A percentile compares a stretch with the other conserved stretches of the same genome.
phyloP scores from a whole-genome alignment of 208 protist genomes.

The Leishmania turanica region DNA sequence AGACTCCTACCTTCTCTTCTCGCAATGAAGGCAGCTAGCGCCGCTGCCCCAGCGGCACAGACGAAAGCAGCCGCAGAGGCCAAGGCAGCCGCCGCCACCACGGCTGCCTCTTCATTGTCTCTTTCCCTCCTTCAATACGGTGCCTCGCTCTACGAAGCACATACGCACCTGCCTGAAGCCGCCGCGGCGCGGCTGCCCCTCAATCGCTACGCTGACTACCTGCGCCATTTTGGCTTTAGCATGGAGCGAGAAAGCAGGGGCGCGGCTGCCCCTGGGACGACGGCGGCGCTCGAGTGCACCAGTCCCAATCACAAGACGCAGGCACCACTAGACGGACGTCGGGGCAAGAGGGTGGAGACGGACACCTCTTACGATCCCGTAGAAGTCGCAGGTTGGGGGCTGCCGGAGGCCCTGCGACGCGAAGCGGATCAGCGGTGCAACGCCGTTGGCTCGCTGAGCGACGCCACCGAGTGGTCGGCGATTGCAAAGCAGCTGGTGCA shows the following conservation, averaged over 20 bases:
- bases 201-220: constrained; percentile 75
- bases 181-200: constrained; percentile 39
- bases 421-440: constrained; percentile 47
- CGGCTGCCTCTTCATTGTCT: not conserved
- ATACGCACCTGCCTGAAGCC: constrained; percentile 12
- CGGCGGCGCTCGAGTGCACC: not conserved
- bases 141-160: constrained; percentile 45
- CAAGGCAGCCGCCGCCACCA: not conserved
- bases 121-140: constrained; percentile 51
- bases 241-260: constrained; percentile 49
- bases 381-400: constrained; percentile 53
- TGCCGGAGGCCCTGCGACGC: constrained; percentile 27
- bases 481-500: constrained; percentile 35
- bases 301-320: not conserved
- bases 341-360: not conserved
- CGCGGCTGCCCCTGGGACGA: not conserved
- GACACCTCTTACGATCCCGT: constrained; percentile 20
- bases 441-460: constrained; percentile 24
- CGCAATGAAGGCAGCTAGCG: not conserved
- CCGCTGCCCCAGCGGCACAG: not conserved
- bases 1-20: not conserved
- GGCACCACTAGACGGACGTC: not conserved
- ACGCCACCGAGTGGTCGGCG: constrained; percentile 13
- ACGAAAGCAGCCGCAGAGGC: not conserved
- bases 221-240: constrained; percentile 87